A percentile compares a stretch with the other conserved stretches of the same genome.
phyloP scores from a whole-genome alignment of 805 yeast genomes.

The Torulaspora indica region DNA sequence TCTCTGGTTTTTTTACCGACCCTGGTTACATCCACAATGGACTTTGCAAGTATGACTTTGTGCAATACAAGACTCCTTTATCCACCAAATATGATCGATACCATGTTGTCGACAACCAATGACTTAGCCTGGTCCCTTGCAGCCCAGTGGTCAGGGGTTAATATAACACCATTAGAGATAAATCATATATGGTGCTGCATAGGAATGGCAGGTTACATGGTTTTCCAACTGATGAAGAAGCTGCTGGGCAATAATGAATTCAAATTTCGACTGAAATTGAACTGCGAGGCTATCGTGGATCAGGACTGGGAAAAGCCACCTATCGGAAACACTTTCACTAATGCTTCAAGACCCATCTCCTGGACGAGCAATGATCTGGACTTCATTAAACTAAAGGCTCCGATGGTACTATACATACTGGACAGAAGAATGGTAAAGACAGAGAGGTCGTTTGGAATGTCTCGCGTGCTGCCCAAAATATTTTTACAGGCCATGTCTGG shows the following conservation, averaged over 20 bases:
- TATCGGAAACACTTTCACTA: conserved; percentile 56
- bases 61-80: conserved; percentile 67
- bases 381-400: conserved; percentile 75
- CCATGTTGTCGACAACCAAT: conserved; percentile 66
- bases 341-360: conserved; percentile 32
- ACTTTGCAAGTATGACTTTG: conserved; percentile 54
- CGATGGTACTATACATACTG: conserved; percentile 74
- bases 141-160: conserved; percentile 89
- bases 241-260: conserved; percentile 83
- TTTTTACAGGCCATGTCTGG: conserved; percentile 95
- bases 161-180: conserved; percentile 72
- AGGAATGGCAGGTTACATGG: conserved; percentile 83
- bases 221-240: conserved; percentile 58
- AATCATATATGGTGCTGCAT: conserved; percentile 86
- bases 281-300: conserved; percentile 62
- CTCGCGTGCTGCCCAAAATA: conserved; percentile 85
- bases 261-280: conserved; percentile 61
- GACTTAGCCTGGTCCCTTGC: conserved; percentile 65
- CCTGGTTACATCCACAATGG: conserved; percentile 44
- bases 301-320: conserved; percentile 79
- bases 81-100: conserved; percentile 71
- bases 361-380: conserved; percentile 45
- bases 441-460: conserved; percentile 86
- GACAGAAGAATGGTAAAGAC: conserved; percentile 95
- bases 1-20: conserved; percentile 70